phyloP scores from a whole-genome alignment of 345 rosid genomes.

The Corymbia maculata region DNA sequence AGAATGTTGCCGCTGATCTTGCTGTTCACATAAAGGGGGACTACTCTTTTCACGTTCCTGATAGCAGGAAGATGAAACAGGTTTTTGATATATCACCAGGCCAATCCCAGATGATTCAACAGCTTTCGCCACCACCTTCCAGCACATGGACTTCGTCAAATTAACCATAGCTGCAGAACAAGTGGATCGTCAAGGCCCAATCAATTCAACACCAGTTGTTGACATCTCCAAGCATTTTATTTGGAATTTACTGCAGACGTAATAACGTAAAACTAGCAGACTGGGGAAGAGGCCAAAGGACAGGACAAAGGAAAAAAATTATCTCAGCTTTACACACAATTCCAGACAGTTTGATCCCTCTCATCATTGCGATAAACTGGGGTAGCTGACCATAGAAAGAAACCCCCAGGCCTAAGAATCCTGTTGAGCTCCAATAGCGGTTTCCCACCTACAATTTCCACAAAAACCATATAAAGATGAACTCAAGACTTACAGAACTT shows the following conservation, averaged over 20 bases:
- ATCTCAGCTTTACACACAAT: constrained; percentile 17
- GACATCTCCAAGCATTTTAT: not conserved
- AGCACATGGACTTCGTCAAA: constrained; percentile 73
- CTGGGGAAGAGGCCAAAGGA: not conserved
- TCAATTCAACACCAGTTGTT: not conserved
- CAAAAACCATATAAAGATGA: not conserved
- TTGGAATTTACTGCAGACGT: not conserved
- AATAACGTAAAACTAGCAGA: not conserved
- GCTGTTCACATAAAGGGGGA: constrained; percentile 61
- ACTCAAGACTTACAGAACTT: not conserved
- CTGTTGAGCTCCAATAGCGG: constrained; percentile 88
- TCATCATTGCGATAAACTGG: constrained; percentile 68
- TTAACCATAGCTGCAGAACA: constrained; percentile 62
- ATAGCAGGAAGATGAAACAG: constrained; percentile 62
- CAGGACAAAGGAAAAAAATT: not conserved
- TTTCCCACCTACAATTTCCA: constrained; percentile 67
- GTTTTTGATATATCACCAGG: constrained; percentile 77
- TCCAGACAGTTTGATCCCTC: constrained; percentile 65
- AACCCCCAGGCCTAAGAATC: constrained; percentile 91
- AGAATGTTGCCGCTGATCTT: constrained; percentile 29
- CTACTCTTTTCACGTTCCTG: constrained; percentile 29
- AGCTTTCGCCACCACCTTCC: constrained; percentile 63
- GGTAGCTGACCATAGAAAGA: constrained; percentile 94
- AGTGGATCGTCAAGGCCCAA: not conserved
- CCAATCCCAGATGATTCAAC: constrained; percentile 63